A percentile compares a stretch with the other conserved stretches of the same genome.
Conservation (phyloP, 1,284 basidiomycete genomes). For the Pulchroboletus neoregius region DNA sequence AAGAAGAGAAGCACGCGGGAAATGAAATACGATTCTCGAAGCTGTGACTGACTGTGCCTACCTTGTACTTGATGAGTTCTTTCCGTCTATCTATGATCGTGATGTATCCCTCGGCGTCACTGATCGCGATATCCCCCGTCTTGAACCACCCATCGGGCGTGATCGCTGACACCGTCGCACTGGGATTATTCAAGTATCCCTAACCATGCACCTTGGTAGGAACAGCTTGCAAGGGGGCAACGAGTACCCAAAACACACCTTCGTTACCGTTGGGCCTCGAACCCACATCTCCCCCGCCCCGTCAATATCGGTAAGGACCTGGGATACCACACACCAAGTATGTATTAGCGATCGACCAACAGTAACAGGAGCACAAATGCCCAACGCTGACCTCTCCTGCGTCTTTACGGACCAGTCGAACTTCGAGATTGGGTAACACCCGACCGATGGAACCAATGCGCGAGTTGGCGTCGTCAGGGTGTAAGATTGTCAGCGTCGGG, state of each 20-base stretch:
- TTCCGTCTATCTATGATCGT: slow-evolving; percentile 70
- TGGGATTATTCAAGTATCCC: slow-evolving; percentile 67
- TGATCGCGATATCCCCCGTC: slow-evolving; percentile 72
- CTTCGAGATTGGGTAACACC: slow-evolving; percentile 76
- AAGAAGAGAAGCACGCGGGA: background rate
- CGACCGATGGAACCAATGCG: slow-evolving; percentile 67
- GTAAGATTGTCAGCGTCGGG: slow-evolving; percentile 53
- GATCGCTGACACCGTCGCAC: slow-evolving; percentile 64
- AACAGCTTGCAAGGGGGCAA: background rate
- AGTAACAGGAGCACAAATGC: background rate
- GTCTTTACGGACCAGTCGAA: slow-evolving; percentile 63
- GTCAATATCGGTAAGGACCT: slow-evolving; percentile 29
- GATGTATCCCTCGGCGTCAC: slow-evolving; percentile 62
- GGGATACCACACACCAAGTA: background rate
- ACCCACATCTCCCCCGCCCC: slow-evolving; percentile 75
- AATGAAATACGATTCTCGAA: background rate
- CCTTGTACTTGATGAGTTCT: slow-evolving; percentile 84
- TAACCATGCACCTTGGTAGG: slow-evolving; percentile 16
- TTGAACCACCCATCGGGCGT: slow-evolving; percentile 78
- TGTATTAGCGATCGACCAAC: background rate
- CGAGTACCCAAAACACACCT: slow-evolving; percentile 38
- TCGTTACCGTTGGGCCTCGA: slow-evolving; percentile 77
- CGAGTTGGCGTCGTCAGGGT: slow-evolving; percentile 34
- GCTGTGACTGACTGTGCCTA: slow-evolving; percentile 15
- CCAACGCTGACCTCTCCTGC: slow-evolving; percentile 41